Evolutionary conservation across 257 asterid genomes (phyloP).

Genomic region (Penstemon barbatus): DNA sequence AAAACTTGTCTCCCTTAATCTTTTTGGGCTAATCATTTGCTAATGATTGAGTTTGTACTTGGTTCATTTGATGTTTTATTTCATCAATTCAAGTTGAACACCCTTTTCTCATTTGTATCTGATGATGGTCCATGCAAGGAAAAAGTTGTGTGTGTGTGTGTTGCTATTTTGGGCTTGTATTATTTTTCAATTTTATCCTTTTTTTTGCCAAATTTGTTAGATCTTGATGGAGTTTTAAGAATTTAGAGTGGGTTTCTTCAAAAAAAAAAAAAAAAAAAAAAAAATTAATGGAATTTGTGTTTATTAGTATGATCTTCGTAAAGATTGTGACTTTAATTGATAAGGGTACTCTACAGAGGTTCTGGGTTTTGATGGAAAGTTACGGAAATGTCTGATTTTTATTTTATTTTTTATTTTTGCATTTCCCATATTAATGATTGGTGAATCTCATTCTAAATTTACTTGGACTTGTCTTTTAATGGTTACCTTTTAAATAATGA

Average conservation of each 20-base stretch:
- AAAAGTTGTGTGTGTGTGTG: conserved; percentile 10
- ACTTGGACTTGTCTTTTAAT: background rate
- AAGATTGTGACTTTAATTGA: conserved; percentile 26
- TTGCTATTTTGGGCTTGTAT: conserved; percentile 14
- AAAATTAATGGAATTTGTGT: background rate
- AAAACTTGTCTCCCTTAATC: conserved; percentile 8
- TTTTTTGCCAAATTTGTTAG: conserved; percentile 29
- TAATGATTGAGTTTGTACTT: conserved; percentile 35
- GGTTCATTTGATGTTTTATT: conserved; percentile 23
- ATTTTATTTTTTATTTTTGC: background rate
- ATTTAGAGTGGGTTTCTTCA: conserved; percentile 5
- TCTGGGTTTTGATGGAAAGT: conserved; percentile 8
- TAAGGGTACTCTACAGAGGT: conserved; percentile 1
- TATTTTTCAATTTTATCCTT: conserved; percentile 5
- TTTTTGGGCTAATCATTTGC: conserved; percentile 27
- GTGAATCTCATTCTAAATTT: conserved; percentile 15
- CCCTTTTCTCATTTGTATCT: conserved; percentile 8
- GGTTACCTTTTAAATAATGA: background rate
- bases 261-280: too few species aligned
- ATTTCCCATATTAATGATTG: background rate
- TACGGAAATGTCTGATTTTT: conserved; percentile 11
- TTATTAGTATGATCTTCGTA: conserved; percentile 21
- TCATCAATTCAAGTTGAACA: conserved; percentile 25
- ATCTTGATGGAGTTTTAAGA: conserved; percentile 34
- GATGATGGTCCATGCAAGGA: conserved; percentile 37